Conservation (phyloP, 2,329 filamentous ascomycete genomes). For the Rhytidhysteron rufulum region DNA sequence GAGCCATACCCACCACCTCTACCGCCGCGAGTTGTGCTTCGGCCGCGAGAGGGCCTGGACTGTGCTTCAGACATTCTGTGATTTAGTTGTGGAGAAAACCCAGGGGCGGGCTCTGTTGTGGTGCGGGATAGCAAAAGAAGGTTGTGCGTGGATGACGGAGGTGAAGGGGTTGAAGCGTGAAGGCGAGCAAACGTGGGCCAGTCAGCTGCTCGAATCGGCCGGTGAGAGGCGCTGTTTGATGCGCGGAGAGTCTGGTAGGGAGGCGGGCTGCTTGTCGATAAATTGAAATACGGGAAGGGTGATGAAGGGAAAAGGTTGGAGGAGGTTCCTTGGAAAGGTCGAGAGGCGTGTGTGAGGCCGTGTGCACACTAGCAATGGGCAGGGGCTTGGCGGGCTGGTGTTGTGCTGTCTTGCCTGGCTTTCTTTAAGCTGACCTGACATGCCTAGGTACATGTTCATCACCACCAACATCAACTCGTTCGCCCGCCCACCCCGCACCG, state of each 20-base stretch:
- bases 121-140: constrained; percentile 21
- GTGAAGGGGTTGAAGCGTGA: constrained; percentile 22
- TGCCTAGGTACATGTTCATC: not conserved
- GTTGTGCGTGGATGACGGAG: constrained; percentile 27
- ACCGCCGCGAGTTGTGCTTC: constrained; percentile 85
- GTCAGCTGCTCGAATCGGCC: constrained; percentile 3
- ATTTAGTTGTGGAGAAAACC: constrained; percentile 37
- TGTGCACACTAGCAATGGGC: too few relatives aligned
- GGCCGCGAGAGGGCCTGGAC: constrained; percentile 80
- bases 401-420: too few relatives aligned
- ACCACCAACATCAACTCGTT: not conserved
- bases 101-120: constrained; percentile 11
- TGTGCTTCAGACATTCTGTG: constrained; percentile 90
- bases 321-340: too few relatives aligned
- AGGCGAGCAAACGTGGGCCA: constrained; percentile 19
- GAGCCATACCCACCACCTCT: constrained; percentile 66
- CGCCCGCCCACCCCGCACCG: too few relatives aligned
- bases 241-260: not conserved
- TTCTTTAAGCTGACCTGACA: too few relatives aligned
- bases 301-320: constrained; percentile 1
- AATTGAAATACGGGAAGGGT: not conserved
- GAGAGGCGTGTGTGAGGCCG: not conserved
- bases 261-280: not conserved
- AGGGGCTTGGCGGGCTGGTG: too few relatives aligned
- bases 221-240: not conserved